Evolutionary conservation across 2,329 filamentous ascomycete genomes (phyloP).

Genomic region (Biscogniauxia sp.): DNA sequence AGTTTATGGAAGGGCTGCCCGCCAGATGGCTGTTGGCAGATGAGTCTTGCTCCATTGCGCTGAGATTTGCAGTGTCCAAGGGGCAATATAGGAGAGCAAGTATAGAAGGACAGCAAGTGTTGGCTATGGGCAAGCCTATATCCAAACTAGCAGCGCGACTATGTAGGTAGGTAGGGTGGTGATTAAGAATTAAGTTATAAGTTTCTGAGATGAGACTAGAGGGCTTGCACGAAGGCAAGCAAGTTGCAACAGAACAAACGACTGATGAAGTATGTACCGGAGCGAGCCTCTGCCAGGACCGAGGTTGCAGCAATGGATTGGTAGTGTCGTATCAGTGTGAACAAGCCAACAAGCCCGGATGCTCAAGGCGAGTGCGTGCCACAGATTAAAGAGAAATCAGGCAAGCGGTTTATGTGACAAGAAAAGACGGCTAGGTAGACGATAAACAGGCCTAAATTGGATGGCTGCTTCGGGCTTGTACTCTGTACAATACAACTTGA

Average conservation of each 20-base stretch:
- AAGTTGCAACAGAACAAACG: not conserved
- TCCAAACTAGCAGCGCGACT: not conserved
- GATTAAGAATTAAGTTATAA: not conserved
- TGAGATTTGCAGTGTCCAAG: not conserved
- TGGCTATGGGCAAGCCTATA: not conserved
- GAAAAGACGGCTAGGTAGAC: too few species aligned
- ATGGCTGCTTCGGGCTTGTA: not conserved
- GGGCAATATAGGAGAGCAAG: not conserved
- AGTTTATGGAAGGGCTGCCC: slow-evolving; percentile 35
- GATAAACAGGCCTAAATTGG: not conserved
- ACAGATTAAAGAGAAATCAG: not conserved
- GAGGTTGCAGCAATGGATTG: not conserved
- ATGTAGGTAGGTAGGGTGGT: not conserved
- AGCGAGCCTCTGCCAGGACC: not conserved
- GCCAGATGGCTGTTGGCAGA: slow-evolving; percentile 23
- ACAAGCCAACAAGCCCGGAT: not conserved
- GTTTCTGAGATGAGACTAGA: not conserved
- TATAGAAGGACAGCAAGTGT: not conserved
- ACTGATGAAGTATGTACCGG: not conserved
- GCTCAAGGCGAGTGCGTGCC: not conserved
- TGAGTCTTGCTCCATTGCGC: slow-evolving; percentile 24
- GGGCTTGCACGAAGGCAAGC: not conserved
- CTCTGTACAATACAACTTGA: not conserved
- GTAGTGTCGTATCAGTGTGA: not conserved
- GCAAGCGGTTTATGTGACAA: not conserved